Conservation (phyloP, 2,329 filamentous ascomycete genomes). For the Colletotrichum somersetense region DNA sequence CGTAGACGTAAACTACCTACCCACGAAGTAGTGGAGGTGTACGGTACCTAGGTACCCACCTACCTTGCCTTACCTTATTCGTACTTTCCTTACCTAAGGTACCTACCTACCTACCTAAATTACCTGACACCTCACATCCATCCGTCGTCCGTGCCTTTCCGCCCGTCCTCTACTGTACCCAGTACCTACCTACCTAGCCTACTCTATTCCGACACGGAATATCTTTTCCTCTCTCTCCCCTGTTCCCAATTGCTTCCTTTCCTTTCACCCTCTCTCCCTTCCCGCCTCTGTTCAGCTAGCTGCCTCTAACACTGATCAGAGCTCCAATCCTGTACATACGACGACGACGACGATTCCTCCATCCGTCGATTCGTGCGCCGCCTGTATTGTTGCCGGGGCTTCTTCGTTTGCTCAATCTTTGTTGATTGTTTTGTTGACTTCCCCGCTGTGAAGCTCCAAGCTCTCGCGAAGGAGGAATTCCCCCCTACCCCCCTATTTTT, state of each 20-base stretch:
- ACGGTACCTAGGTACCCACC: too few species aligned
- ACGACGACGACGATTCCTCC: constrained; percentile 13
- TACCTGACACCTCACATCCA: constrained; percentile 32
- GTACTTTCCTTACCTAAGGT: too few species aligned
- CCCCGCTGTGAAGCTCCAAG: constrained; percentile 17
- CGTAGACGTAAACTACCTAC: too few species aligned
- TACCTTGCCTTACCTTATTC: too few species aligned
- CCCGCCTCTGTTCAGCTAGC: constrained; percentile 32
- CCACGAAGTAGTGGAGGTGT: too few species aligned
- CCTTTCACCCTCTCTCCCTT: not conserved
- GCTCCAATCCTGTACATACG: constrained; percentile 28
- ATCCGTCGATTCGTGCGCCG: constrained; percentile 25
- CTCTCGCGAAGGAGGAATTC: constrained; percentile 22
- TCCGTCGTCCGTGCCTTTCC: constrained; percentile 6
- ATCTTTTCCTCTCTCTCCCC: not conserved
- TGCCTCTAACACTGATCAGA: constrained; percentile 25
- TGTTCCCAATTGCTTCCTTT: constrained; percentile 6
- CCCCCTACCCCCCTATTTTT: too few species aligned
- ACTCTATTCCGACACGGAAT: not conserved
- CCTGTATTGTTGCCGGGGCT: not conserved
- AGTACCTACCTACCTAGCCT: too few species aligned
- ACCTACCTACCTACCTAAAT: not conserved
- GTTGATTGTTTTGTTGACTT: not conserved
- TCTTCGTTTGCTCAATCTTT: not conserved
- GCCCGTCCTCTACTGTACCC: too few species aligned